Evolutionary conservation across 176 grass and related monocot species (phyloP), one percentile per base, ranked within the genome.

Genomic region (Oryza australiensis): DNA sequence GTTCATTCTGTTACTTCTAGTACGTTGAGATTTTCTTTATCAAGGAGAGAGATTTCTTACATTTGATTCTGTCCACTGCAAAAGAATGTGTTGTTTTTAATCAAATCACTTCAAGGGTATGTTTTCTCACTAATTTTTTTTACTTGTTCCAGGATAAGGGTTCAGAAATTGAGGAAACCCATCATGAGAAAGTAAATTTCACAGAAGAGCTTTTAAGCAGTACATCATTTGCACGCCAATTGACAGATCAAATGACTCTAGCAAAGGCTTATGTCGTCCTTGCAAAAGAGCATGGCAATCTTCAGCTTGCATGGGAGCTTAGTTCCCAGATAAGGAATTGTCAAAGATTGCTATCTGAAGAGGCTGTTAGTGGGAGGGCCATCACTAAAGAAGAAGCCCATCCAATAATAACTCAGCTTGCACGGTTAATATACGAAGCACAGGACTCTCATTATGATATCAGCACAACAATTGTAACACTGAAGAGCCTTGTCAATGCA

Each of bases 381-480:
- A 95, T 99, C 53, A 87, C 89, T 34, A 80, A 76, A 77, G 91
- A 94, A 69, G 85, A 95, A 87, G 87, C 93, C 26, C 87, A 92
- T 83, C 93, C 87, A 37, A 86, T 99, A 90, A 89, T 99, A 64
- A 94, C 72, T 72, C 85, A n/a, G 35, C 78, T 99, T 70, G 93
- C 91, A 73, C 85, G 75, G 62, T 85, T 99, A 63, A 93, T 96
- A 87, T 96, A 95, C 85, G 96, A 94, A 87, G 91, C 97, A 15
- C 97, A 95, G 78, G 93, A 99, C n/a, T 88, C 82, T 51, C 97
- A 99, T 90, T 99, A 99, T 81, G 97, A 99, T 84, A 92, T 99
- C 83, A 92, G 91, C 83, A 95, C 93, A 35, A 94, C 87, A 41
- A 91, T 99, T 82, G 76, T 91, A 55, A 95, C 91, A 77, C 67